Base-by-base conservation (phyloP, 1,284 basidiomycete genomes). In the Cystobasidiaceae sp. region DNA sequence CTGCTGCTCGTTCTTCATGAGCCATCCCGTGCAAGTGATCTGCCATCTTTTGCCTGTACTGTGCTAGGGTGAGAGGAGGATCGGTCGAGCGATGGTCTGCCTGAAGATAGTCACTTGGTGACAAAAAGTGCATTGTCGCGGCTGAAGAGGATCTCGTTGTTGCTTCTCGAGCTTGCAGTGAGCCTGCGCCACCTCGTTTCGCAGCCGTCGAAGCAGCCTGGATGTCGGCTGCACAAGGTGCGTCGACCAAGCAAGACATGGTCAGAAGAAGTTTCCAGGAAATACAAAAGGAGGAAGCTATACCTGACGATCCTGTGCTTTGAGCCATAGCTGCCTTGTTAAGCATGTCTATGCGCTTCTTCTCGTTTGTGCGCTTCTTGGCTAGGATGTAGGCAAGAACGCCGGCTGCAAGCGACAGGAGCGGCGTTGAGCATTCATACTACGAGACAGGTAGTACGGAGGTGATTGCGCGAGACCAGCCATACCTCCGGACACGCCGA, bases 351-450 rank as follows among this genome's bases (percentile, higher is more conserved):
- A 56, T 23, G 13, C 54, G 21, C 21, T 56, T 56, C 54, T 56
- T 56, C 27, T 56, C 54, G 28, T 43, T 44, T 43, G 54, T 56
- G 28, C 54, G 54, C 33, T 30, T 56, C 39, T 56, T 56, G 54
- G 45, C 54, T 28, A 41, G 41, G 41, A 56, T 56, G 27, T 56
- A 56, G 7, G 54, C 54, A 8, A 33, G 39, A 9, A 56, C 3
- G 6, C 54, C 54, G 19, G 25, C 54, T 56, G 17, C 13, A n/a
- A n/a, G 5, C 25, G 6, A 25, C 11, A 37, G 28, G 4, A 23
- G 11, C 4, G 32, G 27, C 23, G 21, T 7, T 4, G 17, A 41
- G 41, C 4, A 17, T n/a, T n/a, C 15, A 43, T 43, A 28, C n/a
- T n/a, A n/a, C n/a, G 11, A 34, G 7, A 41, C 17, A 41, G 23